Conservation (phyloP, 768 basidiomycete species). For the Mycena chlorophos region DNA sequence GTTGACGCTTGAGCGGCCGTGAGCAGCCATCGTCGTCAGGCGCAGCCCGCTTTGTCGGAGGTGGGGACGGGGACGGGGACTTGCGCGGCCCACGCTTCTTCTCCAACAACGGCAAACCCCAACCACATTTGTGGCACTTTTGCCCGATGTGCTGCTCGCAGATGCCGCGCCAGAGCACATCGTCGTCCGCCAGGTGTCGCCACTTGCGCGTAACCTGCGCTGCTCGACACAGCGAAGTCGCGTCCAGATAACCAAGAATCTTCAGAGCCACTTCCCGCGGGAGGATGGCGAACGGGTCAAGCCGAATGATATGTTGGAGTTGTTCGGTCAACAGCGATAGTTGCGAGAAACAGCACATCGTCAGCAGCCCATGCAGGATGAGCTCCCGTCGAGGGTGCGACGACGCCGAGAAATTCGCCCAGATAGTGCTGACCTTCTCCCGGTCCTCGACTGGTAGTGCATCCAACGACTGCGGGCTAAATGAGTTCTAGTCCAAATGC, state of each 20-base stretch:
- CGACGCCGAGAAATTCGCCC: conserved; percentile 96
- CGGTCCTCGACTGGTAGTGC: conserved; percentile 83
- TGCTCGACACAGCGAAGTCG: conserved; percentile 88
- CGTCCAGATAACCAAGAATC: conserved; percentile 86
- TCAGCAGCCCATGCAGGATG: conserved; percentile 94
- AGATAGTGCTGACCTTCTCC: conserved; percentile 85
- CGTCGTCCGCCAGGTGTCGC: conserved; percentile 90
- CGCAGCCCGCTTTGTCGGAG: conserved; percentile 40
- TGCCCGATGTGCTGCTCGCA: conserved; percentile 98
- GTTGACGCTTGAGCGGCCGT: conserved; percentile 54
- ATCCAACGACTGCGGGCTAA: conserved; percentile 74
- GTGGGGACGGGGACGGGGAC: conserved; percentile 17
- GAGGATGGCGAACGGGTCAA: conserved; percentile 90
- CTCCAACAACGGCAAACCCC: conserved; percentile 92
- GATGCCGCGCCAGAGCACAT: conserved; percentile 92
- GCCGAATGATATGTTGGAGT: conserved; percentile 87
- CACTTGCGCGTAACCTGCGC: conserved; percentile 87
- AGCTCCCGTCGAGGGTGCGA: conserved; percentile 87
- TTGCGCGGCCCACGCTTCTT: conserved; percentile 55
- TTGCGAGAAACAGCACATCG: conserved; percentile 99
- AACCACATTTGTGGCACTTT: conserved; percentile 95
- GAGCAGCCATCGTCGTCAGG: conserved; percentile 31
- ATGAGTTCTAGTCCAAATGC: conserved; percentile 7
- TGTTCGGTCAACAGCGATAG: conserved; percentile 94
- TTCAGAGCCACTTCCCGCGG: conserved; percentile 89